These are phyloP conservation scores for Boletus reticulatus DNA, from an alignment of 768 basidiomycete species.

Conservation along the genomic window DNA sequence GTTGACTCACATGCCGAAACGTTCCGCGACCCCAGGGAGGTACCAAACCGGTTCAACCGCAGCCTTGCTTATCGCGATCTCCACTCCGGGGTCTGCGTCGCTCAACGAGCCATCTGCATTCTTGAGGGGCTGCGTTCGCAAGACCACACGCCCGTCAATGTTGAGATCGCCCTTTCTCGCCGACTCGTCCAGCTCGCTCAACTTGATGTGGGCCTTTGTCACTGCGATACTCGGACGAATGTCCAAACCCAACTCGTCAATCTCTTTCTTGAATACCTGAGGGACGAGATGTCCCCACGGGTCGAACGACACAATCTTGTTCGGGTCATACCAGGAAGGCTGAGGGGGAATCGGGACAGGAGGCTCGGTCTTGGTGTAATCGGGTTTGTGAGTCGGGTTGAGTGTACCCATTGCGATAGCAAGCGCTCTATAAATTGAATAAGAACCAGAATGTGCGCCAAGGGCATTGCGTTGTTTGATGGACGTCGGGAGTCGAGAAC, in stretches of 20 bases:
- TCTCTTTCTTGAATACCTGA: constrained; percentile 59
- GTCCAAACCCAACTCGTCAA: constrained; percentile 70
- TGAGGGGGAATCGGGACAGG: constrained; percentile 77
- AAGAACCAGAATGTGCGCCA: constrained; percentile 91
- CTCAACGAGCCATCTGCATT: constrained; percentile 64
- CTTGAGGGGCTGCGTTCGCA: constrained; percentile 59
- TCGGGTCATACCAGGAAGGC: constrained; percentile 70
- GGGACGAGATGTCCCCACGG: constrained; percentile 92
- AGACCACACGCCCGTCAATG: constrained; percentile 82
- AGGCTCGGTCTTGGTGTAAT: constrained; percentile 81
- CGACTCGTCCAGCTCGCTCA: constrained; percentile 87
- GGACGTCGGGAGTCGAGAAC: constrained; percentile 77
- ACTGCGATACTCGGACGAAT: constrained; percentile 90
- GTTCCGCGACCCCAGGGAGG: constrained; percentile 86
- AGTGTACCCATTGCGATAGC: constrained; percentile 89
- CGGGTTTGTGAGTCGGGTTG: constrained; percentile 75
- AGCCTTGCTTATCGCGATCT: constrained; percentile 87
- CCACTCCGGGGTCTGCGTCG: constrained; percentile 70
- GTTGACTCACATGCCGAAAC: constrained; percentile 82
- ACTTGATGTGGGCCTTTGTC: constrained; percentile 91
- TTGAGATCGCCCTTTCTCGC: constrained; percentile 66
- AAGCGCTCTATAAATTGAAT: constrained; percentile 92
- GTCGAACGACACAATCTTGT: constrained; percentile 89
- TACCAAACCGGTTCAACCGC: constrained; percentile 98
- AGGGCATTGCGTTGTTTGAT: constrained; percentile 93